Evolutionary conservation across 345 rosid genomes (phyloP).

Genomic region (Aurinia saxatilis): DNA sequence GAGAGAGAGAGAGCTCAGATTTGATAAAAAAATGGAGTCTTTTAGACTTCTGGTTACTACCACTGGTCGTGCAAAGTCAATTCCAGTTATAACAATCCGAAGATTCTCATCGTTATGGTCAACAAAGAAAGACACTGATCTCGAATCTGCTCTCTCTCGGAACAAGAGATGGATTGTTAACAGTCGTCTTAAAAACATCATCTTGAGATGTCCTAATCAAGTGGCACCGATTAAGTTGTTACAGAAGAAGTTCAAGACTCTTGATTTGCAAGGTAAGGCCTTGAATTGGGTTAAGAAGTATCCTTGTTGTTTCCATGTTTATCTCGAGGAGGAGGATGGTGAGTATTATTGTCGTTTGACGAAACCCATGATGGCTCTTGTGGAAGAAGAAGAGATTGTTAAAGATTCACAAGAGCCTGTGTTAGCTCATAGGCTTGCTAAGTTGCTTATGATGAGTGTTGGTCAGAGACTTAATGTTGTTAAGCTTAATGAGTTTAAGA

Average conservation of each 20-base stretch:
- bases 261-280: slow-evolving; percentile 93
- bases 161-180: slow-evolving; percentile 86
- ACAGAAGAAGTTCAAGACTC: slow-evolving; percentile 87
- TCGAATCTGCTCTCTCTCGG: slow-evolving; percentile 72
- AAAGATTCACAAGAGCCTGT: slow-evolving; percentile 64
- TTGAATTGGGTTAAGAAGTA: slow-evolving; percentile 89
- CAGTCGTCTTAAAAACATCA: slow-evolving; percentile 79
- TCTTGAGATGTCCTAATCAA: slow-evolving; percentile 66
- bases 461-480: slow-evolving; percentile 65
- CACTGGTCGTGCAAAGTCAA: neutral
- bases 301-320: slow-evolving; percentile 81
- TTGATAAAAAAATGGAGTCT: neutral
- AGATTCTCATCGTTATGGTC: slow-evolving; percentile 72
- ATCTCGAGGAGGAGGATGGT: slow-evolving; percentile 42
- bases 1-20: too few relatives aligned
- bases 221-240: slow-evolving; percentile 47
- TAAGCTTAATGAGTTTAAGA: slow-evolving; percentile 61
- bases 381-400: slow-evolving; percentile 71
- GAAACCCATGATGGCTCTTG: slow-evolving; percentile 61
- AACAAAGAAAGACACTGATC: slow-evolving; percentile 83
- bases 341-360: slow-evolving; percentile 65
- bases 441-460: slow-evolving; percentile 78
- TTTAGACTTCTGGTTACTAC: neutral
- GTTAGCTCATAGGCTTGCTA: slow-evolving; percentile 48
- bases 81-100: slow-evolving; percentile 22